These are phyloP conservation scores for Moesziomyces parantarcticus DNA, from an alignment of 1,284 basidiomycete genomes.

Conservation along the genomic window DNA sequence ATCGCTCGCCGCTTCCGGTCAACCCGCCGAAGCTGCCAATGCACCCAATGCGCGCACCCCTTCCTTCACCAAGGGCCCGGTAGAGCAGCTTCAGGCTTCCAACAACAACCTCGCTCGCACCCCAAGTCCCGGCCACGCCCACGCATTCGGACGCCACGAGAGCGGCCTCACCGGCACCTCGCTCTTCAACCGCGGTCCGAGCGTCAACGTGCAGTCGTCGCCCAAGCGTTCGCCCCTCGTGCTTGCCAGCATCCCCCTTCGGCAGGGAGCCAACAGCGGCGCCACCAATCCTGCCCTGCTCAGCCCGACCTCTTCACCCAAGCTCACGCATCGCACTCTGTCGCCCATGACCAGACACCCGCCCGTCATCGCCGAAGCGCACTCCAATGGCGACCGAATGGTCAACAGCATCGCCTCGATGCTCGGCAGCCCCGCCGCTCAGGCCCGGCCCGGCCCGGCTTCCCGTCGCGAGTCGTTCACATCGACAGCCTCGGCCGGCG, in stretches of 20 bases:
- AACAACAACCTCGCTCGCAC: constrained; percentile 19
- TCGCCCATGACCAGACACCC: constrained; percentile 33
- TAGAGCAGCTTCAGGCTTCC: constrained; percentile 35
- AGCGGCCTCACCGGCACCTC: constrained; percentile 13
- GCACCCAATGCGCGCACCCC: constrained; percentile 4
- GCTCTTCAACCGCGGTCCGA: constrained; percentile 31
- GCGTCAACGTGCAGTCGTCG: constrained; percentile 29
- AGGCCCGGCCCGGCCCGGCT: constrained; percentile 23
- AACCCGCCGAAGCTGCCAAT: neutral
- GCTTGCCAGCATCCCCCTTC: constrained; percentile 12
- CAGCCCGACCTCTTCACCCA: constrained; percentile 41
- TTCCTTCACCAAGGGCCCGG: constrained; percentile 20
- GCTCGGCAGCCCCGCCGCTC: constrained; percentile 13
- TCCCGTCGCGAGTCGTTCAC: constrained; percentile 48
- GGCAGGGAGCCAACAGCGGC: constrained; percentile 8
- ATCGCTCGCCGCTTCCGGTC: neutral
- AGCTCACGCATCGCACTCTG: constrained; percentile 38
- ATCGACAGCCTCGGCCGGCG: constrained; percentile 22
- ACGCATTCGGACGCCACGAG: constrained; percentile 14
- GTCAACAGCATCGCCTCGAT: constrained; percentile 47
- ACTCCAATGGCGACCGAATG: constrained; percentile 23
- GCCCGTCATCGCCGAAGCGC: constrained; percentile 25
- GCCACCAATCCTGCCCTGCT: constrained; percentile 14
- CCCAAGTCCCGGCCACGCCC: constrained; percentile 22
- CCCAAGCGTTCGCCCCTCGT: constrained; percentile 43